Base-by-base conservation (phyloP, 345 rosid species). In the Eucalyptus polyanthemos region DNA sequence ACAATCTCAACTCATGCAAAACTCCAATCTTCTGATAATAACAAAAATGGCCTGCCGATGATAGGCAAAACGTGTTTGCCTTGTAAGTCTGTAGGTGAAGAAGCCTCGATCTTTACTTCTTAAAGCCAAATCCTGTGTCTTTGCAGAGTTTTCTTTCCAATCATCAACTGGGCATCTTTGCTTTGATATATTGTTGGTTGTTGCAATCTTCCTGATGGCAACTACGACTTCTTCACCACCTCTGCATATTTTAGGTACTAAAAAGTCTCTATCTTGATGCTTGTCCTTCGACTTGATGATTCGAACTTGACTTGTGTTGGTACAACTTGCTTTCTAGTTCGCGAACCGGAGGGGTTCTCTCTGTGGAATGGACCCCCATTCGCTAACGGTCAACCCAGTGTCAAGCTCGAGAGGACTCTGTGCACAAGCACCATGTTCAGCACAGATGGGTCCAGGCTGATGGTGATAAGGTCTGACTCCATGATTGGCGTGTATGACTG, bases 311-410 rank as follows among this genome's bases (percentile, higher is more conserved):
- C 85, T 65, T 44, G 49, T 53, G 50, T 14, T 60, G 29, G 58
- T 50, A 60, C 16, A 13, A 65, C 56, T 24, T 67, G 50, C 69
- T 49, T 90, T 40, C n/a, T 62, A 97, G 98, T 97, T 91, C 92
- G 97, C 88, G 98, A 94, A 89, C 96, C 97, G 14, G 98, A 95
- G 14, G 95, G 98, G 24, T 97, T 93, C 80, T 91, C 89, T 87
- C 90, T 97, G 53, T 97, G 98, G 99, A 93, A 91, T 89, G 99
- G 98, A 14, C 99, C 98, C 86, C 99, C 98, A 19, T 97, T 97
- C 65, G 89, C 60, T 86, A 93, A 94, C 62, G 91, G 91, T 88
- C 94, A 95, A 58, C 99, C 99, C 6, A 91, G 91, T 86, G 47
- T 91, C 50, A 96, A 95, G 93, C 93, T 94, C 37, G 97, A 94